These are phyloP conservation scores for Vigna radiata DNA, from an alignment of 306 rosid species.

Conservation along the genomic window DNA sequence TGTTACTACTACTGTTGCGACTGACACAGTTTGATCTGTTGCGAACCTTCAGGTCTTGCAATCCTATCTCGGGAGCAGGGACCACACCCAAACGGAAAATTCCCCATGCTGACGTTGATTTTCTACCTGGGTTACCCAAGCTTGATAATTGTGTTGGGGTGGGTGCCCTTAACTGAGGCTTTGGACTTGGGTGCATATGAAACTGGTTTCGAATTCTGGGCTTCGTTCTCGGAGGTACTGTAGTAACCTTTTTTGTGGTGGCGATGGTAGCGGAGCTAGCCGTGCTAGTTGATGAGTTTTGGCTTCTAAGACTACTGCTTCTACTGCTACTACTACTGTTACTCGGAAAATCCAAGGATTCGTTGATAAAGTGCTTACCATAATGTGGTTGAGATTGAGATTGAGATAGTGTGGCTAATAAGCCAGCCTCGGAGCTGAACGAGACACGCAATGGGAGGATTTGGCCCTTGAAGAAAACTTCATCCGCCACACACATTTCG, in stretches of 20 bases:
- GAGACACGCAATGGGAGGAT: constrained; percentile 73
- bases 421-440: constrained; percentile 57
- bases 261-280: constrained; percentile 44
- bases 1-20: constrained; percentile 53
- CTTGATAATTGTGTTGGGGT: constrained; percentile 45
- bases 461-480: constrained; percentile 80
- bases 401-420: background rate
- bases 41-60: constrained; percentile 65
- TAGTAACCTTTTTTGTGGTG: constrained; percentile 11
- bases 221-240: constrained; percentile 41
- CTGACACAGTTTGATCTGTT: constrained; percentile 48
- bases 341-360: constrained; percentile 52
- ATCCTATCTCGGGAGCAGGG: constrained; percentile 73
- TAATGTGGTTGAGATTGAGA: background rate
- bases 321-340: constrained; percentile 65
- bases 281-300: constrained; percentile 60
- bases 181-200: constrained; percentile 80
- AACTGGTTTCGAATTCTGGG: constrained; percentile 63
- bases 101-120: constrained; percentile 75
- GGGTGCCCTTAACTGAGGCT: constrained; percentile 61
- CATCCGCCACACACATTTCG: constrained; percentile 83
- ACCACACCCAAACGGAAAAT: constrained; percentile 76
- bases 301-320: constrained; percentile 67
- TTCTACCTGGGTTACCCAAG: constrained; percentile 50
- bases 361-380: constrained; percentile 28